Evolutionary conservation across 768 basidiomycete species (phyloP).

Genomic region (Lentinula boryana): DNA sequence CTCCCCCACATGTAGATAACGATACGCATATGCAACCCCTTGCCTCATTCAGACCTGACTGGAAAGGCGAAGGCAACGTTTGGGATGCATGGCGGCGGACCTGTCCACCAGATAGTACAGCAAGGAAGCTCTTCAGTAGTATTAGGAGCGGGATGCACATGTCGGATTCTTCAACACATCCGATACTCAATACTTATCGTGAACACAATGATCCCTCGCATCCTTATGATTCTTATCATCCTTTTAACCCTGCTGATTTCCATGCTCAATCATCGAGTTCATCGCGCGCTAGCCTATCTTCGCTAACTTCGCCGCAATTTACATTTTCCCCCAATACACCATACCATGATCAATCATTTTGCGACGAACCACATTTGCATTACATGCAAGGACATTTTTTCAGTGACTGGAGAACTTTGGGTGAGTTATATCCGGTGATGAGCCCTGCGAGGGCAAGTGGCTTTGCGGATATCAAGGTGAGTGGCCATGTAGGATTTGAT

Average conservation of each 20-base stretch:
- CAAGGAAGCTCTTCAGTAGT: slow-evolving; percentile 65
- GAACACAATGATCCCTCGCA: not conserved
- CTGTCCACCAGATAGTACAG: slow-evolving; percentile 71
- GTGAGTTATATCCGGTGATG: slow-evolving; percentile 85
- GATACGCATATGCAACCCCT: not conserved
- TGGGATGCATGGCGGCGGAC: slow-evolving; percentile 95
- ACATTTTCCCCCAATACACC: not conserved
- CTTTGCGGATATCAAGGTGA: slow-evolving; percentile 71
- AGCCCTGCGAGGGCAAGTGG: slow-evolving; percentile 85
- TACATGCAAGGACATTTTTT: not conserved
- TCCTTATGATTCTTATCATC: not conserved
- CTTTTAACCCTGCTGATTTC: not conserved
- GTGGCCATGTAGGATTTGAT: not conserved
- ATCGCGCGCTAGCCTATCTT: not conserved
- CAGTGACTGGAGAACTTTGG: slow-evolving; percentile 81
- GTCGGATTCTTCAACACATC: not conserved
- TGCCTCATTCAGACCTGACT: slow-evolving; percentile 69
- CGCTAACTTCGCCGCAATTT: not conserved
- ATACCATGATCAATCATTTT: not conserved
- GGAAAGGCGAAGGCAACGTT: slow-evolving; percentile 75
- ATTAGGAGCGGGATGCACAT: not conserved
- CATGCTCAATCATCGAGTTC: not conserved
- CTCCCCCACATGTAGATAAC: not conserved
- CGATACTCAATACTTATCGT: not conserved
- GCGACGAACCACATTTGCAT: not conserved